A percentile compares a stretch with the other conserved stretches of the same genome.
phyloP scores from a whole-genome alignment of 371 early-diverging fungal genomes.

The Globomyces sp. region DNA sequence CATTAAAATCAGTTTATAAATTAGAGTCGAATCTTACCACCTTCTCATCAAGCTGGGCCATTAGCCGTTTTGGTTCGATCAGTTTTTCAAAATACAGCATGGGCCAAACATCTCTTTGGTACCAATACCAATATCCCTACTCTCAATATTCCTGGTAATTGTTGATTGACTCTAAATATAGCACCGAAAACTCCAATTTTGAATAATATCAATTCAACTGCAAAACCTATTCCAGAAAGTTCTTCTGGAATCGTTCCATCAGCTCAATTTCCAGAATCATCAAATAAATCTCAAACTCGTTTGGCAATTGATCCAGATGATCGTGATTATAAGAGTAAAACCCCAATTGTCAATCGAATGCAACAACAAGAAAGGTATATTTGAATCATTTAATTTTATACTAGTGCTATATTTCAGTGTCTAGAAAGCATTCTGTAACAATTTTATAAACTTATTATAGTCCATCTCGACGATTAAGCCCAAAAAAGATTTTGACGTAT shows the following conservation, averaged over 20 bases:
- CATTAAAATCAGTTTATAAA: not conserved
- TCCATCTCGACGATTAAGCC: no score
- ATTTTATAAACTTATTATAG: no score
- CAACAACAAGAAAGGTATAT: no score
- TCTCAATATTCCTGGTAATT: not conserved
- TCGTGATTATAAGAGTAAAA: not conserved
- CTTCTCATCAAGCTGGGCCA: not conserved
- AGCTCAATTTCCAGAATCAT: not conserved
- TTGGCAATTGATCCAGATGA: slow-evolving; percentile 11
- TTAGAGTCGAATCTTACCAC: slow-evolving; percentile 10
- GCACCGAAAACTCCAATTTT: no score
- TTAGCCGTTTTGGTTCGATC: not conserved
- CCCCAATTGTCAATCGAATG: no score
- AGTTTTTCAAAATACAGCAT: not conserved
- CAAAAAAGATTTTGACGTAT: no score
- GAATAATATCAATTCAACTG: no score
- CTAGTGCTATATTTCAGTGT: no score
- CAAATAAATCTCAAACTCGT: not conserved
- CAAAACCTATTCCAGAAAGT: no score
- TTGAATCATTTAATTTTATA: no score
- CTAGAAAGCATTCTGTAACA: no score
- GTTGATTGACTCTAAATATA: no score
- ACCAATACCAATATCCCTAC: not conserved
- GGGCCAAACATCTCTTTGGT: not conserved
- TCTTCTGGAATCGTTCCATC: slow-evolving; percentile 7